phyloP scores from a whole-genome alignment of 192 early-diverging fungal genomes.

The Rhizophlyctis rosea region DNA sequence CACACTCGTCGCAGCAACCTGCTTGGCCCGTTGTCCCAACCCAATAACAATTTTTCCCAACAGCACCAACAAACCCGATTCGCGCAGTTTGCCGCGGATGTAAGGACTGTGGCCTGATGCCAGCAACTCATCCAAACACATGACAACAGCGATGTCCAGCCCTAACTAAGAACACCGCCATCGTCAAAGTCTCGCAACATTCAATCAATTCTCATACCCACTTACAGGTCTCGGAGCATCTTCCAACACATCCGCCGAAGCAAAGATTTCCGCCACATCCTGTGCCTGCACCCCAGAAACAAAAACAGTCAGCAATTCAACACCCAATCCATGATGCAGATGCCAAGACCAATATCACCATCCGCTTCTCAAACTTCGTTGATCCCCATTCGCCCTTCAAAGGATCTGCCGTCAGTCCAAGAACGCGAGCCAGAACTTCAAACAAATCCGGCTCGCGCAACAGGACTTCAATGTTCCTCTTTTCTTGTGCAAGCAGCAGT shows the following conservation, averaged over 20 bases:
- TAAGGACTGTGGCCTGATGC: too few relatives aligned
- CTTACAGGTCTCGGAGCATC: too few relatives aligned
- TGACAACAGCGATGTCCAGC: too few relatives aligned
- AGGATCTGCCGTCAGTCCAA: constrained; percentile 35
- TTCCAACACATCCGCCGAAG: too few relatives aligned
- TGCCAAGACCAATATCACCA: constrained; percentile 19
- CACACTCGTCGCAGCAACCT: background rate
- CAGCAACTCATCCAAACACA: too few relatives aligned
- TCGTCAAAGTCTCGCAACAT: too few relatives aligned
- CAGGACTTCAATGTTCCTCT: constrained; percentile 13
- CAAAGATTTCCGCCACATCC: too few relatives aligned
- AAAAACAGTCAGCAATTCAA: too few relatives aligned
- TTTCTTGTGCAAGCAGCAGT: constrained; percentile 32
- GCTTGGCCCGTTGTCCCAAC: background rate
- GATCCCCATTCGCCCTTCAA: constrained; percentile 20
- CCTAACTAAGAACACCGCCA: too few relatives aligned
- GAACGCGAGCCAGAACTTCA: constrained; percentile 14
- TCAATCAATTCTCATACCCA: too few relatives aligned
- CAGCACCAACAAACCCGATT: background rate
- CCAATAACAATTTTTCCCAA: background rate
- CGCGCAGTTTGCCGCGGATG: constrained; percentile 5
- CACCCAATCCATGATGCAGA: too few relatives aligned
- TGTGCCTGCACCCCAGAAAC: too few relatives aligned
- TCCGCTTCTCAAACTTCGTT: constrained; percentile 28
- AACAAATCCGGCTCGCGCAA: constrained; percentile 27